Evolutionary conservation across 441 rosid genomes (phyloP).

Genomic region (Populus hybrid): DNA sequence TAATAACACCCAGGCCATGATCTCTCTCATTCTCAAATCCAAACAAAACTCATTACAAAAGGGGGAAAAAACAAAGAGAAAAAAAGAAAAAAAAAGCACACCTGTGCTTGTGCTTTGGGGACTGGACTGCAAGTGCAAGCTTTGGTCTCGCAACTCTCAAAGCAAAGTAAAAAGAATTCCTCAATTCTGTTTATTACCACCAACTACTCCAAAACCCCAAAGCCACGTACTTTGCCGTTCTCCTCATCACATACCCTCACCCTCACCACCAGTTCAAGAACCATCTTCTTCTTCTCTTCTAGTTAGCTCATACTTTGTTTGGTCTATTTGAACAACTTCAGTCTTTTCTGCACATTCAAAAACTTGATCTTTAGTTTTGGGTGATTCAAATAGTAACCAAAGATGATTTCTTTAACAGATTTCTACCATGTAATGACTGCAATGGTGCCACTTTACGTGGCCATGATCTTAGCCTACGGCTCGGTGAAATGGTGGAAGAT

Average conservation of each 20-base stretch:
- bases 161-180: constrained; percentile 29
- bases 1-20: not conserved
- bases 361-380: not conserved
- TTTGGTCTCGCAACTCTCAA: constrained; percentile 52
- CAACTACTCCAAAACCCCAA: constrained; percentile 29
- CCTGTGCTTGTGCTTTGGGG: constrained; percentile 40
- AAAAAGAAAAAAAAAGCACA: constrained; percentile 10
- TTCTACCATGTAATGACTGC: constrained; percentile 84
- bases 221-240: constrained; percentile 41
- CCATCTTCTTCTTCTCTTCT: not conserved
- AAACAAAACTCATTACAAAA: constrained; percentile 30
- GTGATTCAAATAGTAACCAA: constrained; percentile 6
- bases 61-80: constrained; percentile 24
- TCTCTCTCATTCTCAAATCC: constrained; percentile 14
- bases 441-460: constrained; percentile 76
- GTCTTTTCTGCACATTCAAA: not conserved
- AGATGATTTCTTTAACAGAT: constrained; percentile 54
- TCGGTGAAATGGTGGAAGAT: constrained; percentile 84
- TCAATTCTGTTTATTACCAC: constrained; percentile 35
- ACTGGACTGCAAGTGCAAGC: constrained; percentile 51
- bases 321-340: not conserved
- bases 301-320: not conserved
- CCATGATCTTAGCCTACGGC: constrained; percentile 71
- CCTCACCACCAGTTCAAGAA: constrained; percentile 5
- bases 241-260: constrained; percentile 13